Evolutionary conservation across 2,329 filamentous ascomycete species (phyloP).

Genomic region (Chaetomium sp.): DNA sequence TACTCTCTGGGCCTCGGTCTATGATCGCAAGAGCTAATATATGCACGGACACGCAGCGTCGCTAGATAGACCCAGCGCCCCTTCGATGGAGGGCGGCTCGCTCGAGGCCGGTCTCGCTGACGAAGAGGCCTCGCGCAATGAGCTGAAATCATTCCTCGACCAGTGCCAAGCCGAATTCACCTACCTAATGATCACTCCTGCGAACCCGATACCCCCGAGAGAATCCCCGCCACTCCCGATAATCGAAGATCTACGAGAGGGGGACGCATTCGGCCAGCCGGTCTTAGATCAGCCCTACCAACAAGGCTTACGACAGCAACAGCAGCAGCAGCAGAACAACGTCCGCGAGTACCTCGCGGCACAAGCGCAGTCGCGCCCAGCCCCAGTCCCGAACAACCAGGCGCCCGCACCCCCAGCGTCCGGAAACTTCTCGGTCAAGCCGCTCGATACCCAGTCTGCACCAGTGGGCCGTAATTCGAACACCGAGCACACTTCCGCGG

Average conservation of each 20-base stretch:
- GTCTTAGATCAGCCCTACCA: conserved; percentile 42
- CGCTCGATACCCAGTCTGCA: conserved; percentile 46
- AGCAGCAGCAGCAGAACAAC: conserved; percentile 62
- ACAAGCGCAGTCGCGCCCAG: conserved; percentile 49
- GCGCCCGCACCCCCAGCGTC: conserved; percentile 55
- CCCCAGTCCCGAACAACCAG: conserved; percentile 59
- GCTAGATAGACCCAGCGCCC: conserved; percentile 46
- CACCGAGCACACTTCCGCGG: conserved; percentile 47
- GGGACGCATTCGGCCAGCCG: conserved; percentile 48
- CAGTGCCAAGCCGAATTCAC: conserved; percentile 68
- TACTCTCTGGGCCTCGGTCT: neutral
- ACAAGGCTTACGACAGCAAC: conserved; percentile 44
- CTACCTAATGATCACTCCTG: conserved; percentile 68
- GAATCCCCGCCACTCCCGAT: conserved; percentile 62
- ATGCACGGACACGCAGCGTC: conserved; percentile 41
- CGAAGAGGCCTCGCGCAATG: conserved; percentile 54
- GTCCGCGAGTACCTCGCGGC: conserved; percentile 51
- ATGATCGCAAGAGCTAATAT: conserved; percentile 22
- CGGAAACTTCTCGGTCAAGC: conserved; percentile 41
- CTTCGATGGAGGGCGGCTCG: conserved; percentile 50
- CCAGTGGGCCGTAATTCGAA: conserved; percentile 58
- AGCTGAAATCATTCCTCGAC: conserved; percentile 63
- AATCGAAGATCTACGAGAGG: conserved; percentile 61
- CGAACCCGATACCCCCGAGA: conserved; percentile 66
- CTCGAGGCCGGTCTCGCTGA: conserved; percentile 48